A percentile compares a stretch with the other conserved stretches of the same genome.
Conservation (phyloP, 1,284 basidiomycete species). For the Nidula niveotomentosa region DNA sequence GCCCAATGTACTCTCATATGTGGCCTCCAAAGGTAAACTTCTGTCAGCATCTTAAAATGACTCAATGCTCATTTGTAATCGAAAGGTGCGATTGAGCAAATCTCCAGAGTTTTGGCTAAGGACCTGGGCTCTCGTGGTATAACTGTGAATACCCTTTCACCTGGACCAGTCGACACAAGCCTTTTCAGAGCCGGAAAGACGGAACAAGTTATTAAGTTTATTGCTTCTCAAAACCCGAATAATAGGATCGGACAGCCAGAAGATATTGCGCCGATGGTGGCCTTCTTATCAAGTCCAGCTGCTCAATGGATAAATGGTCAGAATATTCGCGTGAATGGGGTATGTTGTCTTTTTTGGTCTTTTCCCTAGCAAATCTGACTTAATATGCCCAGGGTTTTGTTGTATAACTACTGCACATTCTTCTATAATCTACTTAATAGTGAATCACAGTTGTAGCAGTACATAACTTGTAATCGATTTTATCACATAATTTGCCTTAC, state of each 20-base stretch:
- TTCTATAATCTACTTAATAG: too few relatives aligned
- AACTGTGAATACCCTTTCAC: slow-evolving; percentile 58
- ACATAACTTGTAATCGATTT: too few relatives aligned
- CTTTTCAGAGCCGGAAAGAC: slow-evolving; percentile 52
- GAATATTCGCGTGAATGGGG: slow-evolving; percentile 54
- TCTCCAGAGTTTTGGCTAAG: slow-evolving; percentile 60
- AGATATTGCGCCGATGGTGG: slow-evolving; percentile 52
- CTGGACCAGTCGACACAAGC: slow-evolving; percentile 53
- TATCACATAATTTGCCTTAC: too few relatives aligned
- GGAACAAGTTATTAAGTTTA: slow-evolving; percentile 41
- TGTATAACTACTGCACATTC: neutral
- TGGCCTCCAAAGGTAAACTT: slow-evolving; percentile 28
- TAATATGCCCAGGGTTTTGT: neutral
- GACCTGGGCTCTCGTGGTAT: slow-evolving; percentile 51
- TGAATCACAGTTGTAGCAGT: too few relatives aligned
- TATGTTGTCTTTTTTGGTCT: slow-evolving; percentile 18
- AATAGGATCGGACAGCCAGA: slow-evolving; percentile 49
- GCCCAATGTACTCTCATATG: slow-evolving; percentile 50
- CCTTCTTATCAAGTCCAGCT: slow-evolving; percentile 51
- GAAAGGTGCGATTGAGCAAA: slow-evolving; percentile 59
- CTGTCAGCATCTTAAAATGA: neutral
- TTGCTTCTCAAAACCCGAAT: slow-evolving; percentile 43
- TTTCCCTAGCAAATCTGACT: neutral
- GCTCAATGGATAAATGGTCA: slow-evolving; percentile 59
- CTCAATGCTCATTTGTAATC: neutral